These are phyloP conservation scores for Trichosporon sp. DNA, from an alignment of 1,284 basidiomycete species.

Conservation along the genomic window DNA sequence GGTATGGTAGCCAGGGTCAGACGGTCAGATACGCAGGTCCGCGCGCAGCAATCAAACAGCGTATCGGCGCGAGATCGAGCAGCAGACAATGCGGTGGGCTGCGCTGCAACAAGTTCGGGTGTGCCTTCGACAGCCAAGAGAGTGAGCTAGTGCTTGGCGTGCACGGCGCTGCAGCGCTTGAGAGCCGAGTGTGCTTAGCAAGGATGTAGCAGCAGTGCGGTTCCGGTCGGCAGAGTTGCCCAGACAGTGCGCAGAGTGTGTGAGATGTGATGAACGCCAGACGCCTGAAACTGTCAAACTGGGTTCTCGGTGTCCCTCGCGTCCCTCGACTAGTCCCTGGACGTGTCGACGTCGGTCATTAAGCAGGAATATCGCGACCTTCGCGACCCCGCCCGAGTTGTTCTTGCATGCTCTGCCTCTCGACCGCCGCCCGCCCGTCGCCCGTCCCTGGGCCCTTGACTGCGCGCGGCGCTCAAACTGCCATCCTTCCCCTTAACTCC, in stretches of 20 bases:
- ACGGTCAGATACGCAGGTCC: not conserved
- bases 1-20: not conserved
- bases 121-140: not conserved
- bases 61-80: not conserved
- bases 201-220: not conserved
- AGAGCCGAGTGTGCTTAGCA: not conserved
- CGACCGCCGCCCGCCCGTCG: not conserved
- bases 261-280: not conserved
- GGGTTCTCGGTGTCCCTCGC: conserved; percentile 11
- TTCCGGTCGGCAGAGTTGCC: not conserved
- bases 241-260: not conserved
- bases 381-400: not conserved
- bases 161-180: not conserved
- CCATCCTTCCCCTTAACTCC: conserved; percentile 8
- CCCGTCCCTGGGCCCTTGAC: not conserved
- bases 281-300: not conserved
- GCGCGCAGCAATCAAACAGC: not conserved
- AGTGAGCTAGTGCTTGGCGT: not conserved
- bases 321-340: conserved; percentile 1
- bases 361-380: not conserved
- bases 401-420: too few relatives aligned
- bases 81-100: not conserved
- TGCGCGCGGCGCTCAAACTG: conserved; percentile 6
- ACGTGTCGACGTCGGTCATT: not conserved
- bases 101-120: not conserved